Base-by-base conservation (phyloP, 768 basidiomycete genomes). In the Pleurotus pulmonarius region DNA sequence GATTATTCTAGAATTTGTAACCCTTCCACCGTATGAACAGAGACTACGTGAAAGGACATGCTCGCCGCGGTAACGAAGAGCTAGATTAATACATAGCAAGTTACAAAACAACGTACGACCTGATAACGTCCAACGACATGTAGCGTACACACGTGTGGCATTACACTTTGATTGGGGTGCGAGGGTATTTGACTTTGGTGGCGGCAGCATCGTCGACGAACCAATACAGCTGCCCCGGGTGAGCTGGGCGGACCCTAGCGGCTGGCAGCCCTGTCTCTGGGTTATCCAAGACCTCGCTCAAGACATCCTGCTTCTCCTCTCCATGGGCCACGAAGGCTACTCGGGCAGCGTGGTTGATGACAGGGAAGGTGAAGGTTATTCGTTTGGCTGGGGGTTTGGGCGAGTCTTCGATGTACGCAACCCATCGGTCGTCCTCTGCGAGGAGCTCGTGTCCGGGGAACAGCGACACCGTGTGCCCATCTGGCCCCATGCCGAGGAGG, bases 401-500 rank as follows among this genome's bases (percentile, higher is more conserved):
- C 39, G 90, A 90, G 74, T 98, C 93, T 16, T 90, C 86, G 65
- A 99, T 76, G 70, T 85, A 89, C 1, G 95, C 96, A 20, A 99
- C 91, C 97, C 97, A 99, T 58, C 92, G 83, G 69, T 93, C 92
- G 49, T 79, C 82, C 73, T 97, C 96, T n/a, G 73, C 59, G 48
- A 99, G 81, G 39, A 98, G 81, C 20, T 73, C 70, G 67, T 98
- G 96, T n/a, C 81, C 90, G 7, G 97, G 97, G 83, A 99, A 99
- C 62, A 99, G 86, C 5, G 92, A 94, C 59, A 90, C 94, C 41
- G 96, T 98, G 77, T 99, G 97, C n/a, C 96, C 96, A 69, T 98
- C 97, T 4, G 91, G 92, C 26, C 97, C 97, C 82, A 95, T 87
- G 48, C 97, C 97, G 51, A 99, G 87, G 44, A 99, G 84, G 74